Percentiles rank a stretch among this genome's conserved stretches.
Conservation (phyloP, 805 yeast genomes). For the Kazachstania kunashirensis region DNA sequence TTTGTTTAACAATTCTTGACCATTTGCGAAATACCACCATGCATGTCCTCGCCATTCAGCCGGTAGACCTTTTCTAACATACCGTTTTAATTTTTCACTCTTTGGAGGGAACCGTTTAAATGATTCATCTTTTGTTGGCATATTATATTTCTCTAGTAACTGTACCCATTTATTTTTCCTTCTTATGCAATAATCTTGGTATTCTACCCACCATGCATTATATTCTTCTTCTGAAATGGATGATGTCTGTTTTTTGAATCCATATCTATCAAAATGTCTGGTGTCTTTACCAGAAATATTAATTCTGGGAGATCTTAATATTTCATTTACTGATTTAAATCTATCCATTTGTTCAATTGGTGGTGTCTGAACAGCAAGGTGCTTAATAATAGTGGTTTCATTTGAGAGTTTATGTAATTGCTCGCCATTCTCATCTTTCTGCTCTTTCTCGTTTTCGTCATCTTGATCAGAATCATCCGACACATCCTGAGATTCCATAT, state of each 20-base stretch:
- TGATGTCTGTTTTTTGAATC: conserved; percentile 62
- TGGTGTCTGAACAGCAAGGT: too few species aligned
- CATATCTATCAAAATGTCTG: conserved; percentile 62
- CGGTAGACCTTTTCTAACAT: conserved; percentile 86
- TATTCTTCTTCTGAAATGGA: conserved; percentile 47
- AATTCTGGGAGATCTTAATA: conserved; percentile 1
- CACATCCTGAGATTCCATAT: conserved; percentile 9
- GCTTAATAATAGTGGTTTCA: too few species aligned
- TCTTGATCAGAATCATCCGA: conserved; percentile 1
- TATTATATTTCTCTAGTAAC: conserved; percentile 59
- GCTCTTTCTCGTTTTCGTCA: conserved; percentile 7
- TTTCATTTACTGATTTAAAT: too few species aligned
- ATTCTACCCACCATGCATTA: conserved; percentile 66
- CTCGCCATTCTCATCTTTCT: conserved; percentile 2
- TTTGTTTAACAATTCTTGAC: conserved; percentile 59
- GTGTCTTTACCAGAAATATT: conserved; percentile 1
- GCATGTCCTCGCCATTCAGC: conserved; percentile 97
- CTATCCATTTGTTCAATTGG: too few species aligned
- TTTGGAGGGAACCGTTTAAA: conserved; percentile 69
- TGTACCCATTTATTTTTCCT: conserved; percentile 71
- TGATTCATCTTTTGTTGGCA: conserved; percentile 36
- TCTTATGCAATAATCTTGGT: conserved; percentile 50
- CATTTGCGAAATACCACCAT: conserved; percentile 92
- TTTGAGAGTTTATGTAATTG: background rate
- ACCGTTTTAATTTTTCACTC: conserved; percentile 68